These are phyloP conservation scores for Ramularia endophylla DNA, from an alignment of 2,329 filamentous ascomycete genomes.

Conservation along the genomic window DNA sequence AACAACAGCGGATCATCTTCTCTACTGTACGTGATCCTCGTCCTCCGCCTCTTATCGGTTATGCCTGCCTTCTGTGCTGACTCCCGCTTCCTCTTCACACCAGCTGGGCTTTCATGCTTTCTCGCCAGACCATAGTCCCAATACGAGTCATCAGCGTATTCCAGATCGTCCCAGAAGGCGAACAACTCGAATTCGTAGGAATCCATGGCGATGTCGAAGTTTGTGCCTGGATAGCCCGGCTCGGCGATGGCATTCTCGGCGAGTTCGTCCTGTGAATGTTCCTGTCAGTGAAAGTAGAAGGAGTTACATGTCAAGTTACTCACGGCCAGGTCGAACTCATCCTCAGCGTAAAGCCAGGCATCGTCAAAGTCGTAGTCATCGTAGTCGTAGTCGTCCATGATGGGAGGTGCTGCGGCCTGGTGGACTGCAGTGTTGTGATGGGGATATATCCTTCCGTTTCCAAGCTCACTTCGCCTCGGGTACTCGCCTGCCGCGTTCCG, in stretches of 20 bases:
- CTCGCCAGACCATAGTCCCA: constrained; percentile 31
- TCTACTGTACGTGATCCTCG: constrained; percentile 9
- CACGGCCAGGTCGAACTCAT: constrained; percentile 36
- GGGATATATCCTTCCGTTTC: too few species aligned
- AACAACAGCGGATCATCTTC: constrained; percentile 24
- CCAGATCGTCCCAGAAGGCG: constrained; percentile 44
- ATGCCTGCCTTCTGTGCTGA: constrained; percentile 6
- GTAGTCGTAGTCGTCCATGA: constrained; percentile 32
- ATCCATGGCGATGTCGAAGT: constrained; percentile 26
- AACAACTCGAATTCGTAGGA: constrained; percentile 42
- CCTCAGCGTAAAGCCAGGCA: constrained; percentile 43
- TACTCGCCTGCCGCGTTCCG: too few species aligned
- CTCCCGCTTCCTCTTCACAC: constrained; percentile 29
- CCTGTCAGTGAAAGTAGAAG: not conserved
- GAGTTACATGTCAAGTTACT: constrained; percentile 11
- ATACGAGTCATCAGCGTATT: constrained; percentile 44
- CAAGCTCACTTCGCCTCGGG: too few species aligned
- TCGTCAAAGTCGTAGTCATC: constrained; percentile 37
- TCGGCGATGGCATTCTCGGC: constrained; percentile 43
- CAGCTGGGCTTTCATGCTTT: constrained; percentile 12
- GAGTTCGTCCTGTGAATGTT: constrained; percentile 39
- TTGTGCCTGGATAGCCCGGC: constrained; percentile 33
- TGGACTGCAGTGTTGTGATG: too few species aligned
- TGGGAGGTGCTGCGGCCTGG: too few species aligned
- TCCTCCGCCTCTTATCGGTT: constrained; percentile 23